Conservation (phyloP, 768 basidiomycete species). For the Ramaria sp. region DNA sequence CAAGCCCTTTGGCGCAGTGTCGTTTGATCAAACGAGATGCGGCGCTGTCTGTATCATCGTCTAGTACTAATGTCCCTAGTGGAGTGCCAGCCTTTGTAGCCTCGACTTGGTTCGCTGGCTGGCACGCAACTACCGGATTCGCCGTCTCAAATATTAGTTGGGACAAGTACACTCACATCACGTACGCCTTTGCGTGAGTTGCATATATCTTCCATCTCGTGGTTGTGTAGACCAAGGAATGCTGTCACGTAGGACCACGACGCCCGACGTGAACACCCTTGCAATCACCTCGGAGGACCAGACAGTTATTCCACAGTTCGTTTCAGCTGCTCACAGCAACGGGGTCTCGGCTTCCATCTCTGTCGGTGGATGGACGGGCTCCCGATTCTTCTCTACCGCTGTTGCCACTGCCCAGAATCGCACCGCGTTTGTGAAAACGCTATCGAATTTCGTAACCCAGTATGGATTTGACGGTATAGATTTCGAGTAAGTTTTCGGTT, state of each 20-base stretch:
- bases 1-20: neutral
- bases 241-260: conserved; percentile 21
- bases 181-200: conserved; percentile 64
- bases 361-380: conserved; percentile 66
- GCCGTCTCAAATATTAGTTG: conserved; percentile 48
- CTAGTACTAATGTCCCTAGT: no score
- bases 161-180: conserved; percentile 55
- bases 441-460: conserved; percentile 34
- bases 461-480: conserved; percentile 23
- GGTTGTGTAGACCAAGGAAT: neutral
- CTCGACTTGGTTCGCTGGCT: conserved; percentile 59
- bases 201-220: neutral
- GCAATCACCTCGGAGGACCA: conserved; percentile 33
- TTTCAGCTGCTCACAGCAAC: conserved; percentile 30
- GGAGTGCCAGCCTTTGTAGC: conserved; percentile 23
- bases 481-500: conserved; percentile 8
- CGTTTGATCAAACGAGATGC: neutral
- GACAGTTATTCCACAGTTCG: conserved; percentile 44
- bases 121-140: conserved; percentile 41
- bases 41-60: neutral
- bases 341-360: conserved; percentile 28
- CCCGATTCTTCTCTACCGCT: conserved; percentile 48
- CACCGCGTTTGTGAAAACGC: conserved; percentile 55
- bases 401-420: conserved; percentile 48
- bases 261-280: conserved; percentile 22